Evolutionary conservation across 768 basidiomycete genomes (phyloP).

Genomic region (Trametes maxima): DNA sequence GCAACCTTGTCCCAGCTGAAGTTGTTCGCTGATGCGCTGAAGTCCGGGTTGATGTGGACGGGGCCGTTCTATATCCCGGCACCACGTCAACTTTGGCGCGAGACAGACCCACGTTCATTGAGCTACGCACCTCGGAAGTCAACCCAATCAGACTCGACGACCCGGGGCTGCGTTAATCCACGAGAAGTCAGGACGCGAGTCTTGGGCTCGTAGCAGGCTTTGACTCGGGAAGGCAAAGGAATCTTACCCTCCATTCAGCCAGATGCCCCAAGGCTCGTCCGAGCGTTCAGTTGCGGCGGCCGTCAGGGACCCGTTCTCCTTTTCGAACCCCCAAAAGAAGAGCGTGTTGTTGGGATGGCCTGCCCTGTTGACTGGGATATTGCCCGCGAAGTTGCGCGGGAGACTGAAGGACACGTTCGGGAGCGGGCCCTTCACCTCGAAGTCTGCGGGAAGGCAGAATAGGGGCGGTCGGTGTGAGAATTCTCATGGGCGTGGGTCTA

Average conservation of each 20-base stretch:
- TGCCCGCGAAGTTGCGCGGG: slow-evolving; percentile 40
- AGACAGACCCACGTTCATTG: not conserved
- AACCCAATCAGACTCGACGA: slow-evolving; percentile 69
- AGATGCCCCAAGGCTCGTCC: slow-evolving; percentile 41
- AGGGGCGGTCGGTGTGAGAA: not conserved
- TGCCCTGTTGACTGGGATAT: slow-evolving; percentile 35
- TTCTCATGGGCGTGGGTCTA: not conserved
- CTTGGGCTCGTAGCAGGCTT: not conserved
- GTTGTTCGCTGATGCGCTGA: slow-evolving; percentile 50
- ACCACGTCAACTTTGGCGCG: not conserved
- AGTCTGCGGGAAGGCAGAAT: slow-evolving; percentile 29
- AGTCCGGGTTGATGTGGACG: slow-evolving; percentile 56
- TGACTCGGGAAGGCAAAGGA: too few relatives aligned
- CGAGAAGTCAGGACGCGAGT: not conserved
- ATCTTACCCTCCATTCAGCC: slow-evolving; percentile 41
- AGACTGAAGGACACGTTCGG: slow-evolving; percentile 38
- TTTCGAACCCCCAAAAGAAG: slow-evolving; percentile 46
- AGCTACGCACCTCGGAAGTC: slow-evolving; percentile 52
- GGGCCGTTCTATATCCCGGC: slow-evolving; percentile 61
- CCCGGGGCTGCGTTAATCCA: slow-evolving; percentile 51
- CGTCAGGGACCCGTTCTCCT: slow-evolving; percentile 39
- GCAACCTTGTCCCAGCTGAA: slow-evolving; percentile 62
- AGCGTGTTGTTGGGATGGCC: slow-evolving; percentile 41
- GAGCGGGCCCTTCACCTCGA: slow-evolving; percentile 38
- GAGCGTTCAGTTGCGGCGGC: slow-evolving; percentile 25